Evolutionary conservation across 164 flowering plant genomes (phyloP), one percentile per base, ranked within the genome.

Genomic region (Macadamia tetraphylla): DNA sequence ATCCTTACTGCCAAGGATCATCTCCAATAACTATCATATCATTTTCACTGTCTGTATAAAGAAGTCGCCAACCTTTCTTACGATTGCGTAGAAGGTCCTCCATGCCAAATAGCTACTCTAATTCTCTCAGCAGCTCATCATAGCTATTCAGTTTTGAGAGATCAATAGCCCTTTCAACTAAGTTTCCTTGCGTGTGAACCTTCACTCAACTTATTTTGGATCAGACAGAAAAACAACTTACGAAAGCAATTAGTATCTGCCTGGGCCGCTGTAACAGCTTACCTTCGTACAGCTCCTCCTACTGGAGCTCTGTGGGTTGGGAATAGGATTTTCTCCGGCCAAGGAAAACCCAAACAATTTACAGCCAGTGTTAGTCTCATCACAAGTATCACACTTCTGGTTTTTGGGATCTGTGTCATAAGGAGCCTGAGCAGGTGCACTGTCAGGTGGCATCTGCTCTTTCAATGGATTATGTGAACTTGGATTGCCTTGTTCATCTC

Each of bases 141-240:
- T 94, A 94, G 42, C 92, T 78, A 74, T 83, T 73, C 58, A 94
- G 67, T 69, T 81, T 86, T 3, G 94, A 84, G 66, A 94, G 90
- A 80, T 91, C 96, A 65, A 94, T 77, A 44, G 96, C 91, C 81
- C 98, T 87, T 65, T 94, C 97, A 18, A 94, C 94, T 75, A 85
- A 67, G 76, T 80, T 88, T 10, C 98, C 98, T 87, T 94, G 96
- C 79, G 87, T 94, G 85, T 91, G 96, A 82, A 94, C 97, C 97
- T 94, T 79, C 71, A 78, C 62, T 44, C 44, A 63, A 64, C 69
- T 67, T 48, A 59, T 49, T 51, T 29, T 60, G 65, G 30, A 65
- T 64, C 64, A 75, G 74, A 56, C 66, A 23, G 67, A 63, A 30
- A 71, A 67, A 43, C 65, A 63, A 61, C 52, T 30, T 46, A 17